phyloP scores from a whole-genome alignment of 176 grass and related monocot species.

The Chloris gayana region DNA sequence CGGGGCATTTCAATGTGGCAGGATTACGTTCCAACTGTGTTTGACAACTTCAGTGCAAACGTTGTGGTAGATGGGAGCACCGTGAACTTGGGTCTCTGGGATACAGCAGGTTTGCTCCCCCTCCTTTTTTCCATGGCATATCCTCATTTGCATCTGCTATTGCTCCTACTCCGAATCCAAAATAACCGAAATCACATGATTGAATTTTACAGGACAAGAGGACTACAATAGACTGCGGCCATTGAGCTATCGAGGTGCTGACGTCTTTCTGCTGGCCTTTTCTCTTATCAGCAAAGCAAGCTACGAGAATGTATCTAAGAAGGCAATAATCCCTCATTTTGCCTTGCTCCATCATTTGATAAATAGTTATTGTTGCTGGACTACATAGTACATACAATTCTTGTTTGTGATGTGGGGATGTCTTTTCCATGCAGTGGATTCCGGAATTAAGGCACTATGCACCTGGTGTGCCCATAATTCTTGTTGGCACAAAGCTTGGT shows the following conservation, averaged over 20 bases:
- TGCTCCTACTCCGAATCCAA: slow-evolving; percentile 1
- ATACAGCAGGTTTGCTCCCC: slow-evolving; percentile 57
- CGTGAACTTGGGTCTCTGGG: slow-evolving; percentile 75
- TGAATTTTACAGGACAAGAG: slow-evolving; percentile 65
- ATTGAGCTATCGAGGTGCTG: slow-evolving; percentile 75
- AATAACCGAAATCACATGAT: slow-evolving; percentile 5
- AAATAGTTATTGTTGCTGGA: slow-evolving; percentile 4
- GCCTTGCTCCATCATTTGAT: slow-evolving; percentile 1
- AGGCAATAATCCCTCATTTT: slow-evolving; percentile 41
- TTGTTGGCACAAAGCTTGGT: slow-evolving; percentile 81
- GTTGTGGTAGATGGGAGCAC: slow-evolving; percentile 72
- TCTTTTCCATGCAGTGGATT: slow-evolving; percentile 64
- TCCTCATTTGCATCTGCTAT: neutral
- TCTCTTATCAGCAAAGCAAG: slow-evolving; percentile 85
- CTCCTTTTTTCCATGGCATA: neutral
- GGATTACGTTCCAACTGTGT: slow-evolving; percentile 78
- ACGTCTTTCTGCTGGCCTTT: slow-evolving; percentile 77
- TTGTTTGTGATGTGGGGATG: slow-evolving; percentile 24
- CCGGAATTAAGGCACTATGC: slow-evolving; percentile 79
- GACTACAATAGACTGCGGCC: slow-evolving; percentile 78
- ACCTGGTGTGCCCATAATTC: slow-evolving; percentile 75
- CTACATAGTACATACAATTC: neutral
- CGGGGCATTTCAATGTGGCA: slow-evolving; percentile 29
- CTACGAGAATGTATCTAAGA: slow-evolving; percentile 85
- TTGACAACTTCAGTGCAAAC: slow-evolving; percentile 75